Percentiles rank a stretch among this genome's conserved stretches.
These are phyloP conservation scores for Neofusicoccum parvum DNA, from an alignment of 2,329 filamentous ascomycete genomes.

Conservation along the genomic window DNA sequence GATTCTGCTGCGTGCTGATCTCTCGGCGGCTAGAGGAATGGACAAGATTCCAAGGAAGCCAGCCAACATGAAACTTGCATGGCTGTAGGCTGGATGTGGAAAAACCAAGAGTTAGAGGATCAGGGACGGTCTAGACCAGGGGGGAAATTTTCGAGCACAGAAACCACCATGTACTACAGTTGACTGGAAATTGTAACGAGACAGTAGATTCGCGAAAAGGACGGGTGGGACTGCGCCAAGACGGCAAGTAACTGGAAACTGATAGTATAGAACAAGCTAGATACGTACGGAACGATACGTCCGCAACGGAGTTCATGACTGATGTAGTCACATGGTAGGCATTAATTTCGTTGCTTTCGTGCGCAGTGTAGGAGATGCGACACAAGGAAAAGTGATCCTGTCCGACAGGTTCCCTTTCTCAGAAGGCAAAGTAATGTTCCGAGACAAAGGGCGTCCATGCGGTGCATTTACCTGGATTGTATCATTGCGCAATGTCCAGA, in stretches of 20 bases:
- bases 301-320: constrained; percentile 13
- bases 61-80: neutral
- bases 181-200: neutral
- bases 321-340: constrained; percentile 1
- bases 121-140: neutral
- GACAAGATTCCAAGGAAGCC: neutral
- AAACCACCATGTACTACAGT: neutral
- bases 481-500: neutral
- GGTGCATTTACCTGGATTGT: neutral
- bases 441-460: neutral
- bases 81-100: neutral
- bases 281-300: constrained; percentile 13
- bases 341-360: constrained; percentile 16
- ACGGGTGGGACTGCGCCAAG: neutral
- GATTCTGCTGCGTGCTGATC: neutral
- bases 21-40: neutral
- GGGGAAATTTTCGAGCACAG: neutral
- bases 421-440: neutral
- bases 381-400: constrained; percentile 5
- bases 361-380: constrained; percentile 2
- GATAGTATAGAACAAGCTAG: constrained; percentile 19
- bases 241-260: neutral
- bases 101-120: neutral
- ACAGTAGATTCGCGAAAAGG: no score
- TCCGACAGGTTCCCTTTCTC: neutral